Percentiles rank a stretch among this genome's conserved stretches.
Evolutionary conservation across 257 asterid species (phyloP).

Genomic region (Nicotiana otophora): DNA sequence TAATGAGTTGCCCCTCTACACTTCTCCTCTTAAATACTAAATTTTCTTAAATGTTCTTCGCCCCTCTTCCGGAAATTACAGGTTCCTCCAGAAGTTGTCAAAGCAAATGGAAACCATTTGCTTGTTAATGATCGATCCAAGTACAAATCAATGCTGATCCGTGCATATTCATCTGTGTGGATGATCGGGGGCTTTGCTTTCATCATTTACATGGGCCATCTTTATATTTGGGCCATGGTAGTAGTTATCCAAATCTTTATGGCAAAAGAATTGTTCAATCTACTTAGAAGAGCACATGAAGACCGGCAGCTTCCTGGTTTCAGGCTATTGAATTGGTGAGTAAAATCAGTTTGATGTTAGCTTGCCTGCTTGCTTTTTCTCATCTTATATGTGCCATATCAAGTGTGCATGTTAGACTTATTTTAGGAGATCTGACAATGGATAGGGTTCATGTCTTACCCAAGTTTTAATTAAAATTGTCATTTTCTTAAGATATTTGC

Average conservation of each 20-base stretch:
- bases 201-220: conserved; percentile 90
- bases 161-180: conserved; percentile 82
- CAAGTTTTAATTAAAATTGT: neutral
- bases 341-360: neutral
- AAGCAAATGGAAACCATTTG: conserved; percentile 48
- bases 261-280: conserved; percentile 87
- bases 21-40: neutral
- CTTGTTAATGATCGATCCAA: conserved; percentile 78
- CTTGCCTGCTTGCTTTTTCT: neutral
- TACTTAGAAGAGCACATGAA: conserved; percentile 82
- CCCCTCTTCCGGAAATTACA: conserved; percentile 22
- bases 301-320: conserved; percentile 94
- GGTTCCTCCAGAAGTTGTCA: conserved; percentile 64
- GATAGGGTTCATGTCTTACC: neutral
- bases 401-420: neutral
- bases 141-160: conserved; percentile 92
- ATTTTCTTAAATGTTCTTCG: conserved; percentile 6
- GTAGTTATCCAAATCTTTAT: conserved; percentile 89
- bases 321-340: conserved; percentile 89
- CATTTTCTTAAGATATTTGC: neutral
- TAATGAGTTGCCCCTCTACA: neutral
- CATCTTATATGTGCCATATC: conserved; percentile 3
- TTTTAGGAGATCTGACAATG: neutral
- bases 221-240: conserved; percentile 90
- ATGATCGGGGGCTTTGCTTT: conserved; percentile 91